Evolutionary conservation across 2,329 filamentous ascomycete genomes (phyloP), one percentile per base, ranked within the genome.

Genomic region (Macroventuria anomochaeta): DNA sequence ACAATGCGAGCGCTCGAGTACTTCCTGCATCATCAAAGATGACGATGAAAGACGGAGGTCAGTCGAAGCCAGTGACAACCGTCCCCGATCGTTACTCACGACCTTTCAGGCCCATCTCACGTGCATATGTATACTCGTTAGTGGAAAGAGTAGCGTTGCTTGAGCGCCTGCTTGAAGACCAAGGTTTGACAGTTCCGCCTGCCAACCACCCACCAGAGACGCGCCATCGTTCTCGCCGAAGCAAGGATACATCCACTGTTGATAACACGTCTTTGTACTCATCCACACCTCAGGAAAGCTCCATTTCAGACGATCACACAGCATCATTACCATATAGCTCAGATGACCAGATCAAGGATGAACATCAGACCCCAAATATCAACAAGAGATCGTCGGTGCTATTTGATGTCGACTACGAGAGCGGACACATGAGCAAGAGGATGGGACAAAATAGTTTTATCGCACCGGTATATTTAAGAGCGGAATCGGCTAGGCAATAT

Each of bases 41-140:
- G 82, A 84, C 55, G 82, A 85, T 65, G 82, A 85, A 64, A 72
- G 82, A 34, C 71, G 82, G 68, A 75, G 81, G 82, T 83, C 64
- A 33, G 76, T 70, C 31, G 7, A 33, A 20, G n/a, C 5, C 5
- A 38, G 13, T 7, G 20, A 38, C 23, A 20, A 7, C 2, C 13
- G 3, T 38, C n/a, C n/a, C n/a, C 3, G 4, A 10, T 20, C 15
- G 25, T 20, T 13, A 18, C 53, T 48, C 46, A 63, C 58, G 10
- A 55, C 31, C 47, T 28, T 44, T 25, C 37, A 84, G 82, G 31
- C 82, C 82, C 7, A 83, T 84, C 28, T 84, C 81, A 17, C 81
- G 83, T 65, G 82, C 82, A 46, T 85, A 84, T 67, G 83, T 83
- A 77, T 80, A 79, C 33, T 84, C 81, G 1, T 72, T 85, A 10